A percentile compares a stretch with the other conserved stretches of the same genome.
Conservation (phyloP, 176 grass and related monocot species). For the Chrysopogon serrulatus region DNA sequence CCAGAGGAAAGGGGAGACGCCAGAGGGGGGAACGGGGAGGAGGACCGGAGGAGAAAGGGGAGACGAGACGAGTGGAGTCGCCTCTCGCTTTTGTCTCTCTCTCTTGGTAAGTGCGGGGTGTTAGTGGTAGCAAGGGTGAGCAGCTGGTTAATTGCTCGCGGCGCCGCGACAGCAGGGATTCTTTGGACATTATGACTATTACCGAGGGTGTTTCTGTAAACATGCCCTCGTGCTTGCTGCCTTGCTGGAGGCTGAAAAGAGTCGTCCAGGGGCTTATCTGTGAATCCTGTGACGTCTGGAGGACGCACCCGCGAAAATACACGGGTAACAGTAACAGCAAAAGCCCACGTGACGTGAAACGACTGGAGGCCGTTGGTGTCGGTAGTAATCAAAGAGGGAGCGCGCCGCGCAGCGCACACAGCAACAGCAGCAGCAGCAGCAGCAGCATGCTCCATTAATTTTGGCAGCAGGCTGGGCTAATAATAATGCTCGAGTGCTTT, state of each 20-base stretch:
- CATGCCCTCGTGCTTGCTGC: not conserved
- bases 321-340: not conserved
- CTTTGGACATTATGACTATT: not conserved
- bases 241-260: not conserved
- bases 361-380: slow-evolving; percentile 2
- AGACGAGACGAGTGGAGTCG: not conserved
- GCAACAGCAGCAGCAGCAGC: not conserved
- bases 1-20: not conserved
- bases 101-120: not conserved
- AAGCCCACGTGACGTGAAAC: slow-evolving; percentile 6
- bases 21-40: not conserved
- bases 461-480: not conserved
- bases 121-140: not conserved
- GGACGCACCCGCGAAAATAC: not conserved
- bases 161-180: not conserved
- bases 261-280: not conserved
- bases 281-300: not conserved
- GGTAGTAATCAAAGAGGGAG: not conserved
- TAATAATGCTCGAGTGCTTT: not conserved
- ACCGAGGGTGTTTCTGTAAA: not conserved
- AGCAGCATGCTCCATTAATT: not conserved
- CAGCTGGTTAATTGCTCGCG: not conserved
- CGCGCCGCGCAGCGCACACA: not conserved
- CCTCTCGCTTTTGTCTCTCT: slow-evolving; percentile 5
- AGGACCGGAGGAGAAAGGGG: not conserved